Conservation (phyloP, 2,329 filamentous ascomycete genomes). For the Fusarium haematococcum region DNA sequence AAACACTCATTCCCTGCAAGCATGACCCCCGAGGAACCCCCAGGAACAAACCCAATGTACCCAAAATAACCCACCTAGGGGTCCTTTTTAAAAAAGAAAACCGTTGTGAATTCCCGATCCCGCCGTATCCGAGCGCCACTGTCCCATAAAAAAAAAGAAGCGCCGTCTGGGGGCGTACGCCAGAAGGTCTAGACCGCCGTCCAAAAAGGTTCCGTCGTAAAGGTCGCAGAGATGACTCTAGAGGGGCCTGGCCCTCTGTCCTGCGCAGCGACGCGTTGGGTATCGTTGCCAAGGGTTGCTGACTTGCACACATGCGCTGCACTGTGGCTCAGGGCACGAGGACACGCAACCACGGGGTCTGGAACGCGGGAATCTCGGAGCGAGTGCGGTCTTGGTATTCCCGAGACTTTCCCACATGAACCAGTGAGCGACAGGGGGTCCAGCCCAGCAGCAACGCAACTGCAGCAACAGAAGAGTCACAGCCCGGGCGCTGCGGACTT, state of each 20-base stretch:
- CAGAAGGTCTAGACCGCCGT: constrained; percentile 28
- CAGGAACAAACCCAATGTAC: background rate
- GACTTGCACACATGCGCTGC: background rate
- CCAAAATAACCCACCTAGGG: background rate
- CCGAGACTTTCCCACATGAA: constrained; percentile 39
- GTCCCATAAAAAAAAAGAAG: background rate
- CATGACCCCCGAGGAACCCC: background rate
- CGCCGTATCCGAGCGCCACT: constrained; percentile 33
- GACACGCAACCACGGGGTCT: constrained; percentile 28
- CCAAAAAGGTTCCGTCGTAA: background rate
- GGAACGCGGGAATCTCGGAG: constrained; percentile 25
- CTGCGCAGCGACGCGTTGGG: background rate
- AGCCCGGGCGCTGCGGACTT: background rate
- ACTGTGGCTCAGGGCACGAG: constrained; percentile 41
- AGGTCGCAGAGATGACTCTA: background rate
- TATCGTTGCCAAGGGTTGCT: constrained; percentile 15
- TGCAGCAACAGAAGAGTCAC: background rate
- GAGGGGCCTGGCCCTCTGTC: background rate
- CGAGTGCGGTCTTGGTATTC: constrained; percentile 31
- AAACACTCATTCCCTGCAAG: background rate
- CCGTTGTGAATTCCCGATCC: constrained; percentile 26
- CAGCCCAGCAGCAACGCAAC: background rate
- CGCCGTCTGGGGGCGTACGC: background rate
- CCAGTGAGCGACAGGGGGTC: background rate
- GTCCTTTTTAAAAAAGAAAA: background rate